A percentile compares a stretch with the other conserved stretches of the same genome.
Evolutionary conservation across 2,329 filamentous ascomycete species (phyloP).

Genomic region (Plectosphaerella plurivora): DNA sequence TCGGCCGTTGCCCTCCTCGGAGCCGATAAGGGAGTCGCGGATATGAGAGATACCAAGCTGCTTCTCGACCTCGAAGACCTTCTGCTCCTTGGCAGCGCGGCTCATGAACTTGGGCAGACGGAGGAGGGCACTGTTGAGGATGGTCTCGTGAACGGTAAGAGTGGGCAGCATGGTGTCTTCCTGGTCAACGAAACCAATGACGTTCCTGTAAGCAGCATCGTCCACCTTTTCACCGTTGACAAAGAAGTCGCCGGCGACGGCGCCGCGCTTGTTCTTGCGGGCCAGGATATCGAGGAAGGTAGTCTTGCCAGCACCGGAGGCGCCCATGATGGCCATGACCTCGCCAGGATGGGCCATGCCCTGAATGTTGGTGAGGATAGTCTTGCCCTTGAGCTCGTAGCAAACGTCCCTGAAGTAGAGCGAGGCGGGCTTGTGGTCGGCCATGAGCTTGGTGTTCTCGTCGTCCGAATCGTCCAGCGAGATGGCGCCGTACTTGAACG

Average conservation of each 20-base stretch:
- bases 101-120: conserved; percentile 93
- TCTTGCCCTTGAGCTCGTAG: conserved; percentile 82
- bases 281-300: conserved; percentile 95
- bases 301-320: conserved; percentile 94
- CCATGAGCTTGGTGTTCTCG: conserved; percentile 77
- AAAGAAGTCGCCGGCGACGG: conserved; percentile 74
- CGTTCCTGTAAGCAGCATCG: conserved; percentile 81
- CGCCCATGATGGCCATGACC: conserved; percentile 95
- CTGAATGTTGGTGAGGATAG: conserved; percentile 74
- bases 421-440: conserved; percentile 85
- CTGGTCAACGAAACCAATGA: conserved; percentile 96
- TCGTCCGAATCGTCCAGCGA: conserved; percentile 86
- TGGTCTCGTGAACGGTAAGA: conserved; percentile 95
- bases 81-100: conserved; percentile 78
- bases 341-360: conserved; percentile 94
- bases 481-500: conserved; percentile 66
- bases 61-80: conserved; percentile 88
- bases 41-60: conserved; percentile 95
- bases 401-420: conserved; percentile 84
- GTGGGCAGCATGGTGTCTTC: conserved; percentile 97
- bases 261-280: conserved; percentile 86
- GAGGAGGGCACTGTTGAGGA: conserved; percentile 86
- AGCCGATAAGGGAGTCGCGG: conserved; percentile 90
- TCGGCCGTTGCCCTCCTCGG: conserved; percentile 87
- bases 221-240: conserved; percentile 89